Conservation (phyloP, 768 basidiomycete genomes). For the Russula ochroleuca region DNA sequence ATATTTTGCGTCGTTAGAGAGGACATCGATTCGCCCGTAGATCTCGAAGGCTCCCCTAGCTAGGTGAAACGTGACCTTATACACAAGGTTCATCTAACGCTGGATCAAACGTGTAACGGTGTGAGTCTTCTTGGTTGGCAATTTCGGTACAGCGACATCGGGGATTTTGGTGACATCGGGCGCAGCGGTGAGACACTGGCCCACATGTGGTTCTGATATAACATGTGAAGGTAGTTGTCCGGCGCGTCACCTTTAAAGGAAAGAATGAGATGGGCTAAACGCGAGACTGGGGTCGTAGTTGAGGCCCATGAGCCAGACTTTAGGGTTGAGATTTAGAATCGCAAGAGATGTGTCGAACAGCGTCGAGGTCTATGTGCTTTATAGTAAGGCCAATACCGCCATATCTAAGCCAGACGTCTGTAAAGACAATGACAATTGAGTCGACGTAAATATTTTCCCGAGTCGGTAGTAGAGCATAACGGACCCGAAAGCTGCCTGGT, state of each 20-base stretch:
- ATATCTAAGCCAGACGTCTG: neutral
- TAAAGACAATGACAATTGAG: neutral
- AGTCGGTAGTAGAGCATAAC: neutral
- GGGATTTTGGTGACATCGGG: slow-evolving; percentile 2
- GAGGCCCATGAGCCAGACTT: slow-evolving; percentile 22
- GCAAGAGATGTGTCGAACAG: neutral
- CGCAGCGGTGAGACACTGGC: neutral
- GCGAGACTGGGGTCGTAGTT: slow-evolving; percentile 12
- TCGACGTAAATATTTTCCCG: neutral
- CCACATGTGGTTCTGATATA: neutral
- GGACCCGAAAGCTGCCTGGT: neutral
- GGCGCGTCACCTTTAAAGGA: slow-evolving; percentile 8
- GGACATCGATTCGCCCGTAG: slow-evolving; percentile 22
- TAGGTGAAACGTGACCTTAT: too few relatives aligned
- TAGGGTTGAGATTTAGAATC: neutral
- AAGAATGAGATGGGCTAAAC: too few relatives aligned
- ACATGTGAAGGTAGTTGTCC: neutral
- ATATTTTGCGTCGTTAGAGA: slow-evolving; percentile 17
- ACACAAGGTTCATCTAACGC: too few relatives aligned
- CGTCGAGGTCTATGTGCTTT: neutral
- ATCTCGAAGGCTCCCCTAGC: slow-evolving; percentile 9
- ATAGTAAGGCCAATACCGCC: neutral
- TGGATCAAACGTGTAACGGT: neutral
- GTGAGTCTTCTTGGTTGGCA: neutral
- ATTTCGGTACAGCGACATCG: neutral